These are phyloP conservation scores for Gillenia trifoliata DNA, from an alignment of 306 rosid species.

Conservation along the genomic window DNA sequence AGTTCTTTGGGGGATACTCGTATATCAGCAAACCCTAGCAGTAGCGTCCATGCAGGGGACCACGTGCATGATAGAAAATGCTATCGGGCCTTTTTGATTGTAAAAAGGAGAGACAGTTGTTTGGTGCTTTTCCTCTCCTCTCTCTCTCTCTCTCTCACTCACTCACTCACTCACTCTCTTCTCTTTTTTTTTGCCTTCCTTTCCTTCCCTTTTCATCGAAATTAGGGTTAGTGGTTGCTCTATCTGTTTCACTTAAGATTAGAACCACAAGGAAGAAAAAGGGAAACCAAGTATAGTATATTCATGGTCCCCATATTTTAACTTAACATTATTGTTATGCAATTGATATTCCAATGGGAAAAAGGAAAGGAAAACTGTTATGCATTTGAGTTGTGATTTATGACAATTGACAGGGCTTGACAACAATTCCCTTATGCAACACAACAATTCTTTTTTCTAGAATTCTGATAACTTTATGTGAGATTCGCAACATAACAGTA, in stretches of 20 bases:
- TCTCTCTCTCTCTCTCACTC: neutral
- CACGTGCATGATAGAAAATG: constrained; percentile 8
- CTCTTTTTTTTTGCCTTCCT: neutral
- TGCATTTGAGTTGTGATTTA: neutral
- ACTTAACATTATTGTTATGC: neutral
- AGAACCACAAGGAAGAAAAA: neutral
- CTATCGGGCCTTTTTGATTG: constrained; percentile 1
- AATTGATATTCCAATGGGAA: neutral
- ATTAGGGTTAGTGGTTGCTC: neutral
- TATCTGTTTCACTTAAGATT: neutral
- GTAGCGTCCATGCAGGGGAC: constrained; percentile 31
- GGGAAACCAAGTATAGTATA: neutral
- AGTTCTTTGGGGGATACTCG: constrained; percentile 9
- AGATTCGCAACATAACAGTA: too few relatives aligned
- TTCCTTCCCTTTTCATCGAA: neutral
- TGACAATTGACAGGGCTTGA: neutral
- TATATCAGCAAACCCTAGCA: constrained; percentile 4
- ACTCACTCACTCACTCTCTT: neutral
- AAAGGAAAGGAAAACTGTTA: neutral
- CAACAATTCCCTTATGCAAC: neutral
- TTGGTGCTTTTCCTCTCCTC: neutral
- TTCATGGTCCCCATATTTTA: neutral
- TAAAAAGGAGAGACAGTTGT: constrained; percentile 1
- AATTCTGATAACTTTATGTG: neutral
- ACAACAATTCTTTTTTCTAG: too few relatives aligned